Evolutionary conservation across 1,139 yeast species (phyloP), one percentile per base, ranked within the genome.

Genomic region (Lodderomyces parapsilosis): DNA sequence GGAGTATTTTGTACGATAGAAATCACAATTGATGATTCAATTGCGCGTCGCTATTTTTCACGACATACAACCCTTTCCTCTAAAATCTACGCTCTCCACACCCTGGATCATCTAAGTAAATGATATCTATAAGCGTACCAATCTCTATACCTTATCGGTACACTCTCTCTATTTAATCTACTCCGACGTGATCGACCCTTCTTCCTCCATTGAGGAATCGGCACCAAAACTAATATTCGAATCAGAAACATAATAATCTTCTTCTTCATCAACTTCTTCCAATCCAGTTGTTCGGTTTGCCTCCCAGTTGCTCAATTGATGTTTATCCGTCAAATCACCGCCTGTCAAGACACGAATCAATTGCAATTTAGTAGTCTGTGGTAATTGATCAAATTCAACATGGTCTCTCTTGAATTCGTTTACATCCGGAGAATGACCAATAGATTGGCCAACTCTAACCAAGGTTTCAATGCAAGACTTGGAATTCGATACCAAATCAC

Each of bases 401-500:
- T 66, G 73, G 42, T 67, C 66, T 55, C 93, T 70, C 44, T 67
- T 63, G 51, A 62, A 71, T 51, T 83, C 89, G 1, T 63, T 56
- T 1, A 65, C 64, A 10, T 68, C 75, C 0, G 78, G 78, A 0
- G 76, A 54, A 59, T 91, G 97, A 0, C 97, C 98, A 32, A 91
- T 78, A 38, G 96, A 86, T 83, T 88, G 93, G 0, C 98, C 99
- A 1, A 91, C 96, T 43, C 88, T 68, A 0, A 90, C 82, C 47
- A 91, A 68, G 0, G 98, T 91, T 58, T 93, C 99, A 20, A 88
- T 74, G 15, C 83, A 76, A 17, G 79, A 75, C 22, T 62, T 65
- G 0, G 96, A 86, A 59, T 91, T 93, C 31, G 74, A 66, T 4
- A 77, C 58, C 32, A 93, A 61, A 60, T 93, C 98, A 1, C 80